Base-by-base conservation (phyloP, 108 stramenopile species). In the Cyclotella sp. region DNA sequence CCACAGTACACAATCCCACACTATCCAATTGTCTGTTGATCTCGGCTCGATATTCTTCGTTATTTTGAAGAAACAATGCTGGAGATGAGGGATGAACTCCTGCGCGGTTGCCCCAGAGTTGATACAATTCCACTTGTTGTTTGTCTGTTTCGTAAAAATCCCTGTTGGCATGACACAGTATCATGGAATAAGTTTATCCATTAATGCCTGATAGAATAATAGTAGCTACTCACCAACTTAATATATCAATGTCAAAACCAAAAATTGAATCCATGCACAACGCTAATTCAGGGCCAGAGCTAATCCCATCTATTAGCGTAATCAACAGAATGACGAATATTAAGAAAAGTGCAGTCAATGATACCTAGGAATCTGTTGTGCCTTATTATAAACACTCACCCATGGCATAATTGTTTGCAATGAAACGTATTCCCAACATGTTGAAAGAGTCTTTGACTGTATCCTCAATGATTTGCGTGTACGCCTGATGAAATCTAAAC, bases 401-500 rank as follows among this genome's bases (percentile, higher is more conserved):
- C 71, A 72, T 72, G 24, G 46, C 71, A 51, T 19, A 63, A 53
- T 72, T 72, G 4, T 72, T 72, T 12, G 71, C 71, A 51, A 61
- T 21, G 21, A 72, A 63, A 16, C 49, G 22, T 7, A 72, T 61
- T 18, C 71, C 71, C 3, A 72, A 12, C 34, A 27, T 28, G 24
- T 61, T 41, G 29, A 61, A 63, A 13, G 71, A 45, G 24, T 61
- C 71, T 51, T 43, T 59, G 0, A 42, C 71, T 42, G 71, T 72
- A 5, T 72, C 46, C 28, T 72, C 71, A 26, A 72, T 59, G 15
- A 72, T 34, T n/a, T 30, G n/a, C 26, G 71, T 72, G 52, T 72
- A 72, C 1, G 61, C 52, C 46, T 72, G 71, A 51, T 61, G 24
- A 59, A 49, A 72, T 26, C 68, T 68, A 9, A n/a, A 49, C 3